phyloP scores from a whole-genome alignment of 192 early-diverging fungal genomes.

The Coemansia sp. region DNA sequence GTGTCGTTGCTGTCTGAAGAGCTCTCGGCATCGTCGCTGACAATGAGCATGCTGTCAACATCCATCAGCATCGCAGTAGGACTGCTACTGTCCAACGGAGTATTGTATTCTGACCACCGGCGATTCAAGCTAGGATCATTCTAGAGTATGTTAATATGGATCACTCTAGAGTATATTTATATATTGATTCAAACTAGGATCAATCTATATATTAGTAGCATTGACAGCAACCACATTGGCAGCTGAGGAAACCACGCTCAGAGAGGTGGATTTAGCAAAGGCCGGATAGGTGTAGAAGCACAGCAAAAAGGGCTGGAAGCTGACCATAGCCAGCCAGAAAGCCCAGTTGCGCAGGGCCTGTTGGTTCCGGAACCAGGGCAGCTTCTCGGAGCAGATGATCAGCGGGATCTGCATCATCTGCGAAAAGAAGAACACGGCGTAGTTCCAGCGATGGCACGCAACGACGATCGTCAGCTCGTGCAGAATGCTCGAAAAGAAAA shows the following conservation, averaged over 20 bases:
- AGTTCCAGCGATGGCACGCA: conserved; percentile 49
- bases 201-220: conserved; percentile 17
- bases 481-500: conserved; percentile 54
- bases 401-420: conserved; percentile 81
- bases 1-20: conserved; percentile 62
- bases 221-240: background rate
- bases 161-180: no score
- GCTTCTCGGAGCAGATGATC: conserved; percentile 66
- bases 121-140: conserved; percentile 34
- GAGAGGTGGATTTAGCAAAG: conserved; percentile 21
- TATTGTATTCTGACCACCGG: conserved; percentile 32
- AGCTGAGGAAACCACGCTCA: background rate
- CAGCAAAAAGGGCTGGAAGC: conserved; percentile 79
- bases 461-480: conserved; percentile 49
- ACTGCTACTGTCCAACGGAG: conserved; percentile 32
- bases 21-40: conserved; percentile 39
- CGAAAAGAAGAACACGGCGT: conserved; percentile 53
- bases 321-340: conserved; percentile 93
- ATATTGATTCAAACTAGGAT: conserved; percentile 19
- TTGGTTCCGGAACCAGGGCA: conserved; percentile 62
- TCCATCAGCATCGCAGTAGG: conserved; percentile 40
- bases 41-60: conserved; percentile 37
- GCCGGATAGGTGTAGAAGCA: conserved; percentile 66
- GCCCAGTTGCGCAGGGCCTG: conserved; percentile 76
- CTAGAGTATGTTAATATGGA: background rate